Conservation (phyloP, 192 early-diverging fungal genomes). For the Oehlia diaphana region DNA sequence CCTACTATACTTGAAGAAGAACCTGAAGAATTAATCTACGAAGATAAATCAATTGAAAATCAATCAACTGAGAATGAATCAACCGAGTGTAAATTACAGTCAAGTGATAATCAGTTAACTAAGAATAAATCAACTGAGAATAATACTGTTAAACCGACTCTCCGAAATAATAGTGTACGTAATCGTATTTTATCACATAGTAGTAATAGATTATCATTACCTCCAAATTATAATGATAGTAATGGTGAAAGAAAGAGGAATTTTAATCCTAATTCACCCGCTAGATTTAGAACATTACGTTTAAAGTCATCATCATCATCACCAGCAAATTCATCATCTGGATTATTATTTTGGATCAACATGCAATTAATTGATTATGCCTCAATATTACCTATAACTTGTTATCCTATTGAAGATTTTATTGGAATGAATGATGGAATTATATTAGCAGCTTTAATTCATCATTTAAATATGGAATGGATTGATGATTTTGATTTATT, state of each 20-base stretch:
- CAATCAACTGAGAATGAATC: background rate
- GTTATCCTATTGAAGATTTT: constrained; percentile 26
- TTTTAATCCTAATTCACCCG: background rate
- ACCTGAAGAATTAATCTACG: background rate
- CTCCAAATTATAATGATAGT: constrained; percentile 4
- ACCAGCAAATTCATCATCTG: constrained; percentile 12
- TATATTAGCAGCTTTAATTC: constrained; percentile 18
- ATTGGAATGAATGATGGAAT: constrained; percentile 27
- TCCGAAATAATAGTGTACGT: background rate
- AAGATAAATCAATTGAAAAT: background rate
- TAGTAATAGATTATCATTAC: constrained; percentile 8
- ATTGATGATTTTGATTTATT: constrained; percentile 24
- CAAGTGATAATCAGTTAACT: background rate
- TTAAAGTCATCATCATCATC: constrained; percentile 8
- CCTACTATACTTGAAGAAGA: background rate
- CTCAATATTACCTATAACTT: background rate
- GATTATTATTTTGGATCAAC: constrained; percentile 28
- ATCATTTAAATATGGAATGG: constrained; percentile 25
- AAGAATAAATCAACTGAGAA: background rate
- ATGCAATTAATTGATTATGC: constrained; percentile 26
- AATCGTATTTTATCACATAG: background rate
- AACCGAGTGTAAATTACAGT: background rate
- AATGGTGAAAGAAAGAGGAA: background rate
- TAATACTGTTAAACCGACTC: background rate
- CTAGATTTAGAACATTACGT: constrained; percentile 18